Conservation (phyloP, 1,139 yeast species). For the Chernovozyma aurita region DNA sequence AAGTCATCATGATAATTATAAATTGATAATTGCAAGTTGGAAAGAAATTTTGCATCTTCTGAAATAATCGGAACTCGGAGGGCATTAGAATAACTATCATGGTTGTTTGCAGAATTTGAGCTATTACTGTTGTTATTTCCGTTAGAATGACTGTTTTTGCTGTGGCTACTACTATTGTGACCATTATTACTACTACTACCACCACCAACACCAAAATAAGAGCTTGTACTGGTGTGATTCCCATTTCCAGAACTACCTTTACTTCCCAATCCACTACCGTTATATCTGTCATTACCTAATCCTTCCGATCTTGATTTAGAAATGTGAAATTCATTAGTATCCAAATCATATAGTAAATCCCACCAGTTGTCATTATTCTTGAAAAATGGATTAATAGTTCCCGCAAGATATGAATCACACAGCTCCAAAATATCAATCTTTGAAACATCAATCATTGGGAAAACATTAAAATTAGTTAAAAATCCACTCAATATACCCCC, state of each 20-base stretch:
- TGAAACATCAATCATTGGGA: constrained; percentile 61
- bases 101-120: constrained; percentile 4
- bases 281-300: neutral
- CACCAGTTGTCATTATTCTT: constrained; percentile 52
- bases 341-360: constrained; percentile 59
- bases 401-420: constrained; percentile 57
- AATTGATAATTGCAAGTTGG: constrained; percentile 40
- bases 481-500: constrained; percentile 56
- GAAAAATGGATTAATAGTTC: constrained; percentile 66
- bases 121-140: constrained; percentile 16
- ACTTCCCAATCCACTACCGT: neutral
- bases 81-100: constrained; percentile 12
- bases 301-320: constrained; percentile 12
- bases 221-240: neutral
- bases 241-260: neutral
- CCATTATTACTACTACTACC: neutral
- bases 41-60: constrained; percentile 46
- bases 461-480: constrained; percentile 43
- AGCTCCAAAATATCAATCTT: constrained; percentile 52
- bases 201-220: neutral
- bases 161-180: neutral
- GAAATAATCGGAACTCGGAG: constrained; percentile 32
- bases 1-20: constrained; percentile 47
- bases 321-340: constrained; percentile 39
- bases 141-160: constrained; percentile 15